phyloP scores from a whole-genome alignment of 2,329 filamentous ascomycete species.

The Apiospora malaysiana region DNA sequence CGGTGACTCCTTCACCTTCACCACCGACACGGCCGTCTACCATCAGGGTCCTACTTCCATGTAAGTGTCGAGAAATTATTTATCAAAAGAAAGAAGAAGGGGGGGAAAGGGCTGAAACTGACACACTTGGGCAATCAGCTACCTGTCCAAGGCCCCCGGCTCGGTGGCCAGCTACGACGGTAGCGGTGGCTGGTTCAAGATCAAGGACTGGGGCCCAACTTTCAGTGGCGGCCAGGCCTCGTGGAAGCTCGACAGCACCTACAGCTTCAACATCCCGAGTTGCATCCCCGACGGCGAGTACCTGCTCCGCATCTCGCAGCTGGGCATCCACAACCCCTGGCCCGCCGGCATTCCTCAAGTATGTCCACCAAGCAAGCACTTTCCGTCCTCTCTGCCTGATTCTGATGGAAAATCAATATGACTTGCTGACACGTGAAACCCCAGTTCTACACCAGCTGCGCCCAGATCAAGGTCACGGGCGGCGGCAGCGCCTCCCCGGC shows the following conservation, averaged over 20 bases:
- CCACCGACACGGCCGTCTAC: constrained; percentile 47
- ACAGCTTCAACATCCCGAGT: constrained; percentile 52
- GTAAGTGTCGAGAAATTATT: constrained; percentile 28
- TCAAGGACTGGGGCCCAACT: constrained; percentile 44
- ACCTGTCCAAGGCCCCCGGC: constrained; percentile 48
- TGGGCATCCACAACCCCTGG: constrained; percentile 64
- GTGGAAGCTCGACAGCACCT: constrained; percentile 43
- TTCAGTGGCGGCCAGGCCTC: constrained; percentile 41
- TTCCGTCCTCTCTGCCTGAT: neutral
- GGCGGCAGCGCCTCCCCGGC: constrained; percentile 41
- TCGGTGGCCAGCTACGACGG: constrained; percentile 45
- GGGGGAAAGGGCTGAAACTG: no score
- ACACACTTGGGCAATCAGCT: constrained; percentile 32
- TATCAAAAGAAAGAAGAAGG: no score
- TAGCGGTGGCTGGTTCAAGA: constrained; percentile 50
- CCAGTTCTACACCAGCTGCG: constrained; percentile 45
- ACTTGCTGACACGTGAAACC: neutral
- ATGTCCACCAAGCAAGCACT: no score
- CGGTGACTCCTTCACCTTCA: constrained; percentile 47
- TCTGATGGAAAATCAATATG: neutral
- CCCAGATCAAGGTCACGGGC: constrained; percentile 52
- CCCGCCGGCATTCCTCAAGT: constrained; percentile 48
- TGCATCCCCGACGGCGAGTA: constrained; percentile 63
- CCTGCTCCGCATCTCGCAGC: constrained; percentile 63
- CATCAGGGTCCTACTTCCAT: constrained; percentile 49